phyloP scores from a whole-genome alignment of 129 eudicot genomes.

The Dittrichia graveolens region DNA sequence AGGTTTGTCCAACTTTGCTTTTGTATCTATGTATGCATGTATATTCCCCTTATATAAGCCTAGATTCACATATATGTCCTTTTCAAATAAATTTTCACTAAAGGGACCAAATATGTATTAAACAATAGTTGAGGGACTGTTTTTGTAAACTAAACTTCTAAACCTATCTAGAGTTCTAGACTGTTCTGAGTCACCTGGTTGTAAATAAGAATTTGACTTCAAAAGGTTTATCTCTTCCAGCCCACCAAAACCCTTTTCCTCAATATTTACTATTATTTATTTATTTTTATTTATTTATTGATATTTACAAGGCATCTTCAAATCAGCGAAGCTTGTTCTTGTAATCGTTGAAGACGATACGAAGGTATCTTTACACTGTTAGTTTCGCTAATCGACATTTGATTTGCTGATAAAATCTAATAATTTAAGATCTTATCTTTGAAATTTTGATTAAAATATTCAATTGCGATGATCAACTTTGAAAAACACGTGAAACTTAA shows the following conservation, averaged over 20 bases:
- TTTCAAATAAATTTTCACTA: background rate
- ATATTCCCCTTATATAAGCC: background rate
- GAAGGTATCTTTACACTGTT: constrained; percentile 19
- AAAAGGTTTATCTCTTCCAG: background rate
- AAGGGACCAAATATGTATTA: background rate
- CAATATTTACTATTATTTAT: no score
- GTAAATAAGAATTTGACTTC: background rate
- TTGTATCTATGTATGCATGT: background rate
- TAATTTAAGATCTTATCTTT: background rate
- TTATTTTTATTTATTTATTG: background rate
- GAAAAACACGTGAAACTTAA: background rate
- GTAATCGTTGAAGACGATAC: background rate
- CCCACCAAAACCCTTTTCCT: background rate
- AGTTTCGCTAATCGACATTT: constrained; percentile 20
- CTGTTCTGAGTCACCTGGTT: constrained; percentile 17
- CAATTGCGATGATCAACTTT: background rate
- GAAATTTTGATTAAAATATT: background rate
- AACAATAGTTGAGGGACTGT: background rate
- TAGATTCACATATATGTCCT: background rate
- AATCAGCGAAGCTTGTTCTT: constrained; percentile 11
- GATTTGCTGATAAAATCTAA: background rate
- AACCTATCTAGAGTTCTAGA: background rate
- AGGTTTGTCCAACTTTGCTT: background rate
- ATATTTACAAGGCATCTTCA: background rate
- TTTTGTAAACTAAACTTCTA: background rate